Base-by-base conservation (phyloP, 2,329 filamentous ascomycete genomes). In the Fusarium continuum region DNA sequence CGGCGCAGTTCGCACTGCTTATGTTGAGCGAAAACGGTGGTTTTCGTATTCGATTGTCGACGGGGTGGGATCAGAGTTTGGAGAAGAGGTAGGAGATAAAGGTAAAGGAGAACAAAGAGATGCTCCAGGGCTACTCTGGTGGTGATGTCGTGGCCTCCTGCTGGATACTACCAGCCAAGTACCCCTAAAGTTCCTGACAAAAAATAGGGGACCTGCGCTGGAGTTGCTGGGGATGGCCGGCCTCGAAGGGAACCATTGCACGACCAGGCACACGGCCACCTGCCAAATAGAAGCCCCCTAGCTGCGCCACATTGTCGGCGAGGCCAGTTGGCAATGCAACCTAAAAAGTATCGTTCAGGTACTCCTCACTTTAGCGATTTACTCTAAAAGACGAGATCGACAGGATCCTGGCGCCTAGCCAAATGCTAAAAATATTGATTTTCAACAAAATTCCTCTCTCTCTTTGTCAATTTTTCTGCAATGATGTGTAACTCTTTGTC, bases 91-190 rank as follows among this genome's bases (percentile, higher is more conserved):
- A 19, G 22, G 13, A 48, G 2, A 40, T 23, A 26, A 39, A 41
- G 20, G 26, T 38, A 20, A 43, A 29, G 38, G 45, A 50, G 34
- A 48, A 58, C 40, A 64, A 57, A 64, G 47, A 60, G 29, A 22
- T 47, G 57, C 25, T 34, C 40, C 32, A n/a, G 32, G 31, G 11
- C n/a, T 41, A 26, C 6, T 40, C 55, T 39, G 57, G 31, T 55
- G 38, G 47, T 64, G 65, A 55, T 67, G 68, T 69, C 68, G 68
- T 70, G 68, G 66, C 66, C 68, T 70, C n/a, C n/a, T n/a, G n/a
- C n/a, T 35, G 51, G 51, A 43, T 32, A 50, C 23, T 62, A 40
- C 47, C 32, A 48, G 52, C 19, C 36, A 62, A 41, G 46, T 51
- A 54, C 39, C 23, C 13, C 36, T 35, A 35, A 51, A 53, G 49